Base-by-base conservation (phyloP, 2,329 filamentous ascomycete genomes). In the Trichoderma simmonsii region DNA sequence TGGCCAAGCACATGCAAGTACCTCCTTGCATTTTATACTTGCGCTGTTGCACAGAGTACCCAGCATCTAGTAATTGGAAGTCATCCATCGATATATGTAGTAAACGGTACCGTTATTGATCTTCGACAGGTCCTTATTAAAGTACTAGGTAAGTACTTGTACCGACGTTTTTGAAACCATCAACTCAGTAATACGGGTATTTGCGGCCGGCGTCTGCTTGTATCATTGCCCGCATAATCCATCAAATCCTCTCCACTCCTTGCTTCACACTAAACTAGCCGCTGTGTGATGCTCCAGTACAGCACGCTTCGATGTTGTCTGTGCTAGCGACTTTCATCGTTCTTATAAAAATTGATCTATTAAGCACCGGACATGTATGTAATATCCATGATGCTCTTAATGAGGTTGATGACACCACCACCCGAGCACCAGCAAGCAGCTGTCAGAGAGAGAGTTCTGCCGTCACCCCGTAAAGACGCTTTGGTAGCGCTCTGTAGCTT, bases 401-500 rank as follows among this genome's bases (percentile, higher is more conserved):
- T 54, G n/a, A 24, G 48, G 48, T 24, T 54, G 11, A 54, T 21
- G 48, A 54, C 48, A 54, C 21, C 48, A 21, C 48, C 21, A 54
- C n/a, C n/a, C 48, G 48, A 24, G 48, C 48, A 54, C 48, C 6
- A 12, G 21, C 21, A 54, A 54, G 9, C 48, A 24, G n/a, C 48
- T 54, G 48, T 54, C 48, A 54, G 48, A 24, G 48, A 24, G 48
- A 54, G 48, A 54, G 9, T 54, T 54, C 0, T 54, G 48, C 48
- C 48, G 48, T 54, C 48, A 24, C 4, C 48, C 48, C 48, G 48
- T 54, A 54, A 54, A 24, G 28, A 43, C 63, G 57, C 57, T 60
- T 59, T 59, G 18, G 59, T 62, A 62, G 59, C 59, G 32, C 48
- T 32, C 59, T 62, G 59, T 62, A 62, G 59, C 59, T 62, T 62